Base-by-base conservation (phyloP, 495 filamentous ascomycete species). In the Penicillium lagena region DNA sequence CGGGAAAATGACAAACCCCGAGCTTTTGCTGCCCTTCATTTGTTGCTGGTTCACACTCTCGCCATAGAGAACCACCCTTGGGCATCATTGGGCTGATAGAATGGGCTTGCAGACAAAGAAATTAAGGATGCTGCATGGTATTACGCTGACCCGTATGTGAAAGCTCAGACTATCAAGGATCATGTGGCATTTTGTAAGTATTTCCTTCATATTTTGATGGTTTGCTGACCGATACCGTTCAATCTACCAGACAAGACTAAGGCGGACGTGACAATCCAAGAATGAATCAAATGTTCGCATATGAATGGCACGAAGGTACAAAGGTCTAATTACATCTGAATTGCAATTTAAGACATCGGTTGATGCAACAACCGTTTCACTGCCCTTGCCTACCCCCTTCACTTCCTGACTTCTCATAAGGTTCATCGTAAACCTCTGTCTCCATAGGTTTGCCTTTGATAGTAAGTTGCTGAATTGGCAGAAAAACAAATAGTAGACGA, bases 171-270 rank as follows among this genome's bases (percentile, higher is more conserved):
- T 40, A 79, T 83, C 51, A 81, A 79, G 55, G 76, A 77, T 48
- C 72, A 77, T 56, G 77, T 87, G 44, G 82, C 82, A 12, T 86
- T 87, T 58, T 84, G 79, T 81, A 68, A 72, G 77, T 66, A 9
- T 8, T 29, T 11, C 8, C 14, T n/a, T 7, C 9, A 12, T 40
- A 1, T 33, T 29, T 28, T 12, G 12, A 14, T 6, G 12, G 9
- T 2, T n/a, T 15, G 6, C 36, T 27, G 42, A 14, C 9, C 32
- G 3, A 10, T 34, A 42, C 34, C 7, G 9, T 12, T n/a, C 4
- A 12, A 5, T 4, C 32, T 7, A 14, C 12, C 32, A 55, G 52
- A 55, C 14, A 51, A 51, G 37, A 40, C 43, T 6, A 55, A 55
- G 42, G 52, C 47, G 8, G 11, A 40, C 3, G 43, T 55, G 3